These are phyloP conservation scores for Syzygium oleosum DNA, from an alignment of 345 rosid genomes.

Conservation along the genomic window DNA sequence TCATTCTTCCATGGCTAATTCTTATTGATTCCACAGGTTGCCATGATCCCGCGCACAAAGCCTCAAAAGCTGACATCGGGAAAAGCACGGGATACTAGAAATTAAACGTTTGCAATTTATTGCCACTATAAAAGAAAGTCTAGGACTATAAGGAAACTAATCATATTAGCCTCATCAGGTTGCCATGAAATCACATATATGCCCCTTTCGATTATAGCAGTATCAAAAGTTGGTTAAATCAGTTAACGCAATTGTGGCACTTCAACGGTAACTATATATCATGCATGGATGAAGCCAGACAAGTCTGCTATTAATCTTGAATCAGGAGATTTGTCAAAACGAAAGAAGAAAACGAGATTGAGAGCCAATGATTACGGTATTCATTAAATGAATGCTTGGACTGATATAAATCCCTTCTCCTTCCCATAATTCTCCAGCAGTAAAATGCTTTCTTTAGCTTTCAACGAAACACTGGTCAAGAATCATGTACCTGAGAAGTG, in stretches of 20 bases:
- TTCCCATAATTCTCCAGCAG: neutral
- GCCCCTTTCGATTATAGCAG: neutral
- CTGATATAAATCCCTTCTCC: constrained; percentile 38
- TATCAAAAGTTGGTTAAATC: neutral
- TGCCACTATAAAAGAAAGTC: neutral
- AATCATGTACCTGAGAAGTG: neutral
- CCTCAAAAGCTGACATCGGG: constrained; percentile 63
- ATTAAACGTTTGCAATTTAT: neutral
- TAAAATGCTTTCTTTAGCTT: neutral
- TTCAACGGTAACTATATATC: neutral
- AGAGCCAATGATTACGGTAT: constrained; percentile 35
- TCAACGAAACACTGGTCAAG: neutral
- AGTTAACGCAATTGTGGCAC: neutral
- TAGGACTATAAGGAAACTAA: neutral
- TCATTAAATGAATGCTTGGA: constrained; percentile 44
- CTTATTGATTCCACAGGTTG: constrained; percentile 39
- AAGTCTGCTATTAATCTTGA: neutral
- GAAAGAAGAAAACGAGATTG: neutral
- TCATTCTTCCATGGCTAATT: constrained; percentile 43
- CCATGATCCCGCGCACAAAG: constrained; percentile 52
- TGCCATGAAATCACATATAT: neutral
- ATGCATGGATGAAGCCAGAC: neutral
- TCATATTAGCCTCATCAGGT: neutral
- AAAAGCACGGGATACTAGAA: neutral
- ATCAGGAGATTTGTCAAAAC: neutral